Evolutionary conservation across 306 rosid genomes (phyloP).

Genomic region (Prunus davidiana): DNA sequence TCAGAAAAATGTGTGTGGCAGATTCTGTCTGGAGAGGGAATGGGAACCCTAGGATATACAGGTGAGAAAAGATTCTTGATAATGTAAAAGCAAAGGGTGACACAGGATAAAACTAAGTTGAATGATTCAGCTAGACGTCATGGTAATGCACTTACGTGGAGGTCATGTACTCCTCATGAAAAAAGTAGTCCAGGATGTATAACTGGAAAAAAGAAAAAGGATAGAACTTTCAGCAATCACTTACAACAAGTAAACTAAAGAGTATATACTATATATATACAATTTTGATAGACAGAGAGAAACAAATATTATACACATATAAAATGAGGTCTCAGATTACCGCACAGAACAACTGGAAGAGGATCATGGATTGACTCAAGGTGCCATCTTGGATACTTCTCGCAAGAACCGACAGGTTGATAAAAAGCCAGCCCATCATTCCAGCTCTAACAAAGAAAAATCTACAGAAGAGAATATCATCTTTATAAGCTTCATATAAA

Average conservation of each 20-base stretch:
- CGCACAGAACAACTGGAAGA: slow-evolving; percentile 74
- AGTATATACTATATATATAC: background rate
- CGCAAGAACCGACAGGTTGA: slow-evolving; percentile 76
- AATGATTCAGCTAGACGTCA: background rate
- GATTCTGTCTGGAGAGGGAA: background rate
- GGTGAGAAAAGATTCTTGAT: background rate
- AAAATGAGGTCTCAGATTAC: slow-evolving; percentile 44
- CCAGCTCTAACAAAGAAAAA: slow-evolving; percentile 99
- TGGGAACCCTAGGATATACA: background rate
- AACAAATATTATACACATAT: background rate
- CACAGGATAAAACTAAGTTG: slow-evolving; percentile 2
- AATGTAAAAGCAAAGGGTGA: background rate
- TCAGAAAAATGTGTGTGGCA: background rate
- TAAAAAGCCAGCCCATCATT: slow-evolving; percentile 95
- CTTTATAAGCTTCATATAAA: slow-evolving; percentile 7
- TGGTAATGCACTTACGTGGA: slow-evolving; percentile 74
- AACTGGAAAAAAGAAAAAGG: slow-evolving; percentile 48
- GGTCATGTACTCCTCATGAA: slow-evolving; percentile 96
- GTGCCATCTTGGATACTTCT: slow-evolving; percentile 61
- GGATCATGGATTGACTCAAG: slow-evolving; percentile 71
- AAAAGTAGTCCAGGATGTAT: slow-evolving; percentile 84
- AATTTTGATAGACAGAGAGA: background rate
- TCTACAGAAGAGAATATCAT: slow-evolving; percentile 43
- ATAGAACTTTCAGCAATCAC: slow-evolving; percentile 12
- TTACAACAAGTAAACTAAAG: slow-evolving; percentile 1